Conservation (phyloP, 2,329 filamentous ascomycete genomes). For the Calonectria leucothoes region DNA sequence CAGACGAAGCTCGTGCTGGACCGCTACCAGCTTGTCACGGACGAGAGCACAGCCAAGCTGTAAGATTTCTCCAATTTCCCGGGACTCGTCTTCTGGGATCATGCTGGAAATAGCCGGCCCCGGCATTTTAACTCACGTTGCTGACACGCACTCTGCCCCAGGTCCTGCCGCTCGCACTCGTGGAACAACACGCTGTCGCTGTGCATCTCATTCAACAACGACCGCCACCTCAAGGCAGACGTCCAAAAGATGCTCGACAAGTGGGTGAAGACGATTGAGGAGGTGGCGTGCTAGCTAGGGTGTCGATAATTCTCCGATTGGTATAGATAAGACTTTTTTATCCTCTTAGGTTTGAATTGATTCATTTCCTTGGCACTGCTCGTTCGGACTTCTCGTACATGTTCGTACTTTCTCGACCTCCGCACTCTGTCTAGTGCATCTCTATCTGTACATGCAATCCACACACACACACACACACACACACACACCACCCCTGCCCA, state of each 20-base stretch:
- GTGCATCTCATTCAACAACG: conserved; percentile 12
- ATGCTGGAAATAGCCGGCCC: not conserved
- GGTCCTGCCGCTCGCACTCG: conserved; percentile 17
- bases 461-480: no score
- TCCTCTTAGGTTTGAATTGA: not conserved
- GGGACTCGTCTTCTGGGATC: not conserved
- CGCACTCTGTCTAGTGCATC: no score
- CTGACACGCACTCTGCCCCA: not conserved
- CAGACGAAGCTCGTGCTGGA: not conserved
- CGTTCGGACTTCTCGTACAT: not conserved
- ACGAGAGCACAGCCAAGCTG: conserved; percentile 15
- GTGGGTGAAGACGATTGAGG: not conserved
- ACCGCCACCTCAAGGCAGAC: not conserved
- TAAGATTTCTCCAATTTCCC: not conserved
- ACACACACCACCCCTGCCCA: no score
- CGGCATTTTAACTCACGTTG: no score
- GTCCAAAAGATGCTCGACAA: not conserved
- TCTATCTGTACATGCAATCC: no score
- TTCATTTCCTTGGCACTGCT: no score
- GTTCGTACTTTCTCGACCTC: not conserved
- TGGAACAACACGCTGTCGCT: conserved; percentile 14
- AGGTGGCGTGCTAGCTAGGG: not conserved
- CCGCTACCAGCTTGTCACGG: conserved; percentile 14
- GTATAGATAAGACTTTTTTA: not conserved
- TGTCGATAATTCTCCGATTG: not conserved